Conservation (phyloP, 2,329 filamentous ascomycete genomes). For the Tolypocladium pustulatum region DNA sequence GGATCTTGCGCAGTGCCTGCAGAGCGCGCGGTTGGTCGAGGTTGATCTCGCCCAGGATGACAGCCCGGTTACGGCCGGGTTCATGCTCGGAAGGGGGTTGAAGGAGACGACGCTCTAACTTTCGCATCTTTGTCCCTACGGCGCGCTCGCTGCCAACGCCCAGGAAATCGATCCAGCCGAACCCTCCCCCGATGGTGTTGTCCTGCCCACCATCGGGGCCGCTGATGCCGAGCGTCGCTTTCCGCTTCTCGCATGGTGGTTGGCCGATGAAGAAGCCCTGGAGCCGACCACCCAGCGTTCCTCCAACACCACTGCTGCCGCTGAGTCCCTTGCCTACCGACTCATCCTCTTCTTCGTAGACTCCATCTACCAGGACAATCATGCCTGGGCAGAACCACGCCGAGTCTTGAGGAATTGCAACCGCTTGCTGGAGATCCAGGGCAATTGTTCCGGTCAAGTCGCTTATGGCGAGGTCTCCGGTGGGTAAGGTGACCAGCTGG, state of each 20-base stretch:
- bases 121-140: slow-evolving; percentile 71
- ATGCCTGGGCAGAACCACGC: slow-evolving; percentile 93
- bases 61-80: slow-evolving; percentile 40
- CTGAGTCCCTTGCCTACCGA: slow-evolving; percentile 59
- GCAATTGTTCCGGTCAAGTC: slow-evolving; percentile 83
- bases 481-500: slow-evolving; percentile 69
- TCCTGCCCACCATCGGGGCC: slow-evolving; percentile 46
- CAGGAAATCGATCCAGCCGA: slow-evolving; percentile 96
- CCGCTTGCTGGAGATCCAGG: slow-evolving; percentile 71
- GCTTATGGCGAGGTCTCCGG: slow-evolving; percentile 70
- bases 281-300: slow-evolving; percentile 85
- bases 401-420: slow-evolving; percentile 72
- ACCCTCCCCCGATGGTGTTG: slow-evolving; percentile 63
- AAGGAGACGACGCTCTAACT: slow-evolving; percentile 61
- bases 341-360: slow-evolving; percentile 90
- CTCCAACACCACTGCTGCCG: slow-evolving; percentile 72
- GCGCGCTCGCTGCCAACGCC: slow-evolving; percentile 85
- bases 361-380: slow-evolving; percentile 87
- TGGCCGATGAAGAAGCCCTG: slow-evolving; percentile 84
- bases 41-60: slow-evolving; percentile 79
- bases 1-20: slow-evolving; percentile 68
- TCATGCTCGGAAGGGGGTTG: slow-evolving; percentile 23
- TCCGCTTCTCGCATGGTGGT: slow-evolving; percentile 79
- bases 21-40: slow-evolving; percentile 77
- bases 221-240: slow-evolving; percentile 64